Base-by-base conservation (phyloP, 768 basidiomycete genomes). In the Psilocybe tampanensis region DNA sequence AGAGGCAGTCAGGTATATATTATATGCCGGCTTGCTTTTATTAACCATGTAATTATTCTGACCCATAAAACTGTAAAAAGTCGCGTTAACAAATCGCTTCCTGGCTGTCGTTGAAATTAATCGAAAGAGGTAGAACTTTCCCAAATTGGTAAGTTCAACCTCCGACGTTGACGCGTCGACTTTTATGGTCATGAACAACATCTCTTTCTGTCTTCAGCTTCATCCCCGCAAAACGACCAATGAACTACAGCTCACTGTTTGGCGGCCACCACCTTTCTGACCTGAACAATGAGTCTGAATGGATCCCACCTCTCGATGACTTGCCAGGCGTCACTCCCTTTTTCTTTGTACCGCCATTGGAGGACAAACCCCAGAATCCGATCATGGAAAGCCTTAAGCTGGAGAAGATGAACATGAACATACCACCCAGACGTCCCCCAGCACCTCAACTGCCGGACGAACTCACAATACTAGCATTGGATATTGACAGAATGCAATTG, bases 361-460 rank as follows among this genome's bases (percentile, higher is more conserved):
- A 77, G n/a, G 81, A 91, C 56, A 84, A 81, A 60, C 90, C 90
- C 2, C 90, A 92, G 66, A 86, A 93, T 67, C 90, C 90, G 2
- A 90, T 92, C 60, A 74, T 92, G 69, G 85, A 88, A 42, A 72
- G 77, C 17, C 59, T 90, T 21, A 77, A 76, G 29, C 60, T 72
- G 17, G 64, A 72, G 48, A 52, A 60, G 13, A 42, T 53, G 32
- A 70, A 66, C 42, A 56, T 39, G 13, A 58, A 58, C 21, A 41
- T 66, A 19, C 58, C 60, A 42, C 52, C 57, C 47, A 59, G 62
- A 32, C 54, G 34, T 24, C 55, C 49, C 23, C 34, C 33, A 18
- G 48, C 43, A n/a, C 34, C 19, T 6, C 39, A 23, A 21, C 56
- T 74, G 22, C 73, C 75, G 7, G 48, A 61, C 26, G 74, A 79